phyloP scores from a whole-genome alignment of 108 stramenopile genomes.

The Cylindrotheca closterium region DNA sequence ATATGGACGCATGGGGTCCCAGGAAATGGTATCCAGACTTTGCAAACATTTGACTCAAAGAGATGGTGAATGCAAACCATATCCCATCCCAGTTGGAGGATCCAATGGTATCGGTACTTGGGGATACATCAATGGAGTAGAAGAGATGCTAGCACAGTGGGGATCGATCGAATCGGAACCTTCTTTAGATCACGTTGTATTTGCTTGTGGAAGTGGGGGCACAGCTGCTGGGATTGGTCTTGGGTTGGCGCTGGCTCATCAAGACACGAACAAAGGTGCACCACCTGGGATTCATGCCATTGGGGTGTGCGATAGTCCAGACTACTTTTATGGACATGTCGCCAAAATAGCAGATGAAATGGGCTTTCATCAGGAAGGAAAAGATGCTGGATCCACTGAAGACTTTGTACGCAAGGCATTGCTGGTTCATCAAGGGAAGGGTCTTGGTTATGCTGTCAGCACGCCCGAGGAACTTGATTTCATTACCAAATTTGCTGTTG shows the following conservation, averaged over 20 bases:
- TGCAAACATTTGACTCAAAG: slow-evolving; percentile 34
- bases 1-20: slow-evolving; percentile 76
- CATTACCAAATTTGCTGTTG: slow-evolving; percentile 55
- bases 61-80: slow-evolving; percentile 8
- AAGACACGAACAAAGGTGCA: not conserved
- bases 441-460: slow-evolving; percentile 73
- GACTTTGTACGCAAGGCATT: slow-evolving; percentile 53
- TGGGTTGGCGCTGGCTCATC: slow-evolving; percentile 62
- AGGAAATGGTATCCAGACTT: slow-evolving; percentile 53
- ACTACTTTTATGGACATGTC: slow-evolving; percentile 81
- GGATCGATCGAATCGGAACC: slow-evolving; percentile 19
- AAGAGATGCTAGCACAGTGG: slow-evolving; percentile 53
- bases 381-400: slow-evolving; percentile 22
- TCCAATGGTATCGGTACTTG: slow-evolving; percentile 84
- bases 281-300: slow-evolving; percentile 74
- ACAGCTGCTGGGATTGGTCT: slow-evolving; percentile 81
- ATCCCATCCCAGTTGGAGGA: slow-evolving; percentile 88
- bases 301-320: slow-evolving; percentile 88
- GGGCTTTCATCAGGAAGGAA: slow-evolving; percentile 44
- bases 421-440: slow-evolving; percentile 77
- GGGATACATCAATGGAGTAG: slow-evolving; percentile 85
- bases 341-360: slow-evolving; percentile 66
- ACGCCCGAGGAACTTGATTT: slow-evolving; percentile 82
- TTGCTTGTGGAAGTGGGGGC: slow-evolving; percentile 90
- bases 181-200: slow-evolving; percentile 80